Evolutionary conservation across 192 early-diverging fungal genomes (phyloP), one percentile per base, ranked within the genome.

Genomic region (Martensiomyces pterosporus): DNA sequence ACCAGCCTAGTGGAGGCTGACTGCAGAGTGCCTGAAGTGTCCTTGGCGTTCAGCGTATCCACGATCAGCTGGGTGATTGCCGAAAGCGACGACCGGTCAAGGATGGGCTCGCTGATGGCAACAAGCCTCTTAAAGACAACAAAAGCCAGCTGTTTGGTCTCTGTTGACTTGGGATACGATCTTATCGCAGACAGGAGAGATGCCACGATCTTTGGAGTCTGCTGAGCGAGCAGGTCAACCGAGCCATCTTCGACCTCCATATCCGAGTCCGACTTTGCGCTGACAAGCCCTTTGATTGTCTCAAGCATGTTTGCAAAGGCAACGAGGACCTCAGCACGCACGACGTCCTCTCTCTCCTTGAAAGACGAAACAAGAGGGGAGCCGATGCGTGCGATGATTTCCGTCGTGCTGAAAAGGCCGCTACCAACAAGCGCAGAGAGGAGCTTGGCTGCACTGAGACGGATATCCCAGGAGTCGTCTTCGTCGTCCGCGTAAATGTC

Each of bases 91-190:
- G 23, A n/a, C n/a, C n/a, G n/a, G 39, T 72, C 69, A 15, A 72
- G 52, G 8, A 52, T 44, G 9, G 39, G 24, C 12, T 27, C 12
- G 26, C 42, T 38, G 15, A 49, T 48, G 7, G 42, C 14, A 9
- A 51, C 58, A 19, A 74, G 51, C 12, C 56, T 39, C 9, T 43
- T 24, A 43, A 67, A 49, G 0, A 74, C 49, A 6, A 55, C 47
- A 50, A 74, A 67, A 14, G 55, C 48, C 21, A 67, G 70, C 64
- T 74, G 70, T 26, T 59, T 67, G 10, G 70, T 74, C 47, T 74
- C 64, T 4, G 52, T 63, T 15, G 64, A 57, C 49, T 53, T 61
- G 10, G 59, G 49, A 7, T 67, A 55, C 8, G 16, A 39, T 40
- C 58, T 62, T 22, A 63, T 55, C 17, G 64, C 50, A n/a, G 58